Conservation (phyloP, 345 rosid species). For the Eucalyptus viminalis region DNA sequence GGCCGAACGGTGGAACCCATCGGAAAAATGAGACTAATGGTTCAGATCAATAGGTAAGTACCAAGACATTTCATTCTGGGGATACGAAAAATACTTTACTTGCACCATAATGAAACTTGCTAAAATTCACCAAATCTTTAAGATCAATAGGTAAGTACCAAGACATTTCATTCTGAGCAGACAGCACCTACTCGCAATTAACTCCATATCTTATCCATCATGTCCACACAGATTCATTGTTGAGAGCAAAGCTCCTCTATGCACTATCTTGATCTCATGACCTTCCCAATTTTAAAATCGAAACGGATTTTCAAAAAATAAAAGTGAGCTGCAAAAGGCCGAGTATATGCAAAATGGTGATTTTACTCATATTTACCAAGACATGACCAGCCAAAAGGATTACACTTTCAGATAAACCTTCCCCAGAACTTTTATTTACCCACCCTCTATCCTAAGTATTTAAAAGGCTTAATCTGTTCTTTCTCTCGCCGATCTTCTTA, state of each 20-base stretch:
- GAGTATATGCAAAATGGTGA: not conserved
- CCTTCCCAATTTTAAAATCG: not conserved
- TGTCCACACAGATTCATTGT: not conserved
- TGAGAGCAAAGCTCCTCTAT: not conserved
- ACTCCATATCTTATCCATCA: not conserved
- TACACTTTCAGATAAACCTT: not conserved
- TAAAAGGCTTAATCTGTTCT: constrained; percentile 5
- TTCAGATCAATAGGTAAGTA: not conserved
- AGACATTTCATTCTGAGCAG: not conserved
- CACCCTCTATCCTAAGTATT: not conserved
- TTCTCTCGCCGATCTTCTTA: constrained; percentile 14
- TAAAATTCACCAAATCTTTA: not conserved
- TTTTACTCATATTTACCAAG: not conserved
- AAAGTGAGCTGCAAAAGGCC: not conserved
- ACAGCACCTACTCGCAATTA: not conserved
- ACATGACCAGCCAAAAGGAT: constrained; percentile 6
- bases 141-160: not conserved
- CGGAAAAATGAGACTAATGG: not conserved
- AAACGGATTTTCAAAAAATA: not conserved
- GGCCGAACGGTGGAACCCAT: not conserved
- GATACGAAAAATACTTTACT: not conserved
- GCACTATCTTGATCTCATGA: not conserved
- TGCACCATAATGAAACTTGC: not conserved
- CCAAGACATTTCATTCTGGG: not conserved
- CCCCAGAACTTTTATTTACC: constrained; percentile 12